These are phyloP conservation scores for Coniella lustricola DNA, from an alignment of 2,329 filamentous ascomycete genomes.

Conservation along the genomic window DNA sequence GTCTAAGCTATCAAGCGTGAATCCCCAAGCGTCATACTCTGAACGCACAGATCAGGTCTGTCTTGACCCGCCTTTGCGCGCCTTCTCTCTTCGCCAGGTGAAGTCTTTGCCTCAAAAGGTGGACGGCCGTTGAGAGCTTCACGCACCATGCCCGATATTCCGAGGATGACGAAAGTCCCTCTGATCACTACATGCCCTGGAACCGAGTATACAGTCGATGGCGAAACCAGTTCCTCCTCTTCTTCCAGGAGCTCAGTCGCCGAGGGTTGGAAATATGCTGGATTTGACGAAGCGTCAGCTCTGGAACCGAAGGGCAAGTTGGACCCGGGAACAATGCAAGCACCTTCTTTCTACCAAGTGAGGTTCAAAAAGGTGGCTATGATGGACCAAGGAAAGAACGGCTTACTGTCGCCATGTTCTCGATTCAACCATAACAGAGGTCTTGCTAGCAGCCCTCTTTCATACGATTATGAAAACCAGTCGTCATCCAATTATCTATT, in stretches of 20 bases:
- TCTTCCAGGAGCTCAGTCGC: neutral
- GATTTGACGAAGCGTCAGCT: neutral
- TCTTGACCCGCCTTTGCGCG: too few species aligned
- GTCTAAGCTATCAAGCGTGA: too few species aligned
- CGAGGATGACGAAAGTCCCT: neutral
- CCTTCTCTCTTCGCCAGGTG: too few species aligned
- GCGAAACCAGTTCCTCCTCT: neutral
- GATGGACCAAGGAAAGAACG: neutral
- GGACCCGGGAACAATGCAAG: neutral
- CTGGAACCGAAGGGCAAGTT: neutral
- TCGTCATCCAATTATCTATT: neutral
- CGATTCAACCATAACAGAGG: neutral
- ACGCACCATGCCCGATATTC: neutral
- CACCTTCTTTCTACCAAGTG: neutral
- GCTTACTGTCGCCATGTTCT: neutral
- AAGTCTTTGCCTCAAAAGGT: too few species aligned
- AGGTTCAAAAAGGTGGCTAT: neutral
- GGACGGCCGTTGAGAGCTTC: neutral
- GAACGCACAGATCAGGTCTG: too few species aligned
- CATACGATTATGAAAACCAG: neutral
- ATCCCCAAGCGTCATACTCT: too few species aligned
- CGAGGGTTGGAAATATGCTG: neutral
- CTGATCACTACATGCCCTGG: neutral
- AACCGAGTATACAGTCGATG: neutral
- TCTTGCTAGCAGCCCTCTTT: neutral